These are phyloP conservation scores for Gleditsia sinensis DNA, from an alignment of 306 rosid genomes.

Conservation along the genomic window DNA sequence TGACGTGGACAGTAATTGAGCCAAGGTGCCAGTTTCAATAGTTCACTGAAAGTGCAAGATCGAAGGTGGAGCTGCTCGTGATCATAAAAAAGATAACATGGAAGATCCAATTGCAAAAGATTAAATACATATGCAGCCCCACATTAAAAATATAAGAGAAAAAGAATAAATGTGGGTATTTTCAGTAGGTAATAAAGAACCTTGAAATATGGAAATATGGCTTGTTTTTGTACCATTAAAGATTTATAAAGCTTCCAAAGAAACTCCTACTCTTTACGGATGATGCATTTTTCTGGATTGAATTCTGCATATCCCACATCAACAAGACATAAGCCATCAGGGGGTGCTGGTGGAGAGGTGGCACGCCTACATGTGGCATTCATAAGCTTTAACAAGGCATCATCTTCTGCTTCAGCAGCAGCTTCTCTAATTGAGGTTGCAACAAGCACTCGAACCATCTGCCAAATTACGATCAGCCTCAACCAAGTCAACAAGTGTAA, in stretches of 20 bases:
- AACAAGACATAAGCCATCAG: constrained; percentile 85
- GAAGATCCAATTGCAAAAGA: constrained; percentile 6
- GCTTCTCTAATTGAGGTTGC: constrained; percentile 95
- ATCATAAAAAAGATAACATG: neutral
- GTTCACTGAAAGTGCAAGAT: neutral
- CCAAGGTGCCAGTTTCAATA: neutral
- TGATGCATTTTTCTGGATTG: constrained; percentile 53
- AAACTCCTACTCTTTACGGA: constrained; percentile 42
- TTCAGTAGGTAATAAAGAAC: no score
- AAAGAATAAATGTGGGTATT: no score
- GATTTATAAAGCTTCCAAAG: neutral
- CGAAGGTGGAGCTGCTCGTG: neutral
- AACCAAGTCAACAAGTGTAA: constrained; percentile 3
- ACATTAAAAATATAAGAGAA: no score
- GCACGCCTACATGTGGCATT: constrained; percentile 94
- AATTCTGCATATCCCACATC: constrained; percentile 89
- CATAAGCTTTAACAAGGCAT: constrained; percentile 74
- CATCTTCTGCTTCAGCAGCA: constrained; percentile 87
- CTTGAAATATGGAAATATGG: neutral
- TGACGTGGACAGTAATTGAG: neutral
- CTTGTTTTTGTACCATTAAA: neutral
- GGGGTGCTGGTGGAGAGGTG: constrained; percentile 96
- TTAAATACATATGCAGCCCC: constrained; percentile 8
- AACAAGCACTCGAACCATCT: constrained; percentile 96
- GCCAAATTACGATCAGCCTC: constrained; percentile 31